phyloP scores from a whole-genome alignment of 257 asterid genomes.

The Solanum commersonii region DNA sequence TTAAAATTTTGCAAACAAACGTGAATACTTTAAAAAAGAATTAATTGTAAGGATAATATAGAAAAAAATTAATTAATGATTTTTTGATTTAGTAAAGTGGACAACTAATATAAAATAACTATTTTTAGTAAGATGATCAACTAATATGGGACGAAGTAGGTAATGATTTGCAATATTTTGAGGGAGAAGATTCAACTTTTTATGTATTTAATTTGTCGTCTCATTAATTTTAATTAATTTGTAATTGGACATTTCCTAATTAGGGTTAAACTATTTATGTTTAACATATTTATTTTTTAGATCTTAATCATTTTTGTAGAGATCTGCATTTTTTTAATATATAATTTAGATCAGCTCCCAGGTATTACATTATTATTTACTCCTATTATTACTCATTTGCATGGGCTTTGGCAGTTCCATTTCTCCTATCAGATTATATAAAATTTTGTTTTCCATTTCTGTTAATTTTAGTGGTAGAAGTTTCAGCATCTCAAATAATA shows the following conservation, averaged over 20 bases:
- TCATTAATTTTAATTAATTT: background rate
- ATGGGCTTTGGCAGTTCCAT: background rate
- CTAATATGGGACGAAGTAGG: background rate
- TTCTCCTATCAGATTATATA: background rate
- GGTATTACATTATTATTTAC: background rate
- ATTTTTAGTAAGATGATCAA: too few species aligned
- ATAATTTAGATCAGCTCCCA: background rate
- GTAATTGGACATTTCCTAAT: background rate
- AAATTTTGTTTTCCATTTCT: background rate
- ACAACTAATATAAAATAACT: too few species aligned
- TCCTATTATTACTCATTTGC: background rate
- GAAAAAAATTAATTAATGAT: too few species aligned
- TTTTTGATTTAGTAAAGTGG: too few species aligned
- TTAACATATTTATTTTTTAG: too few species aligned
- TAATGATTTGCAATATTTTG: background rate
- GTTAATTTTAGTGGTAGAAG: background rate
- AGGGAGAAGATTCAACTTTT: background rate
- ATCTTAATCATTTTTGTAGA: background rate
- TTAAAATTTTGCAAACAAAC: background rate
- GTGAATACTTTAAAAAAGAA: too few species aligned
- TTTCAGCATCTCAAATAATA: background rate
- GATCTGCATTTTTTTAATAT: too few species aligned
- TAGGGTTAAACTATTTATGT: background rate
- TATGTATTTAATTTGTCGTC: background rate
- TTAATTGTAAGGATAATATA: background rate